Conservation (phyloP, 345 rosid species). For the Melastoma malabathricum region DNA sequence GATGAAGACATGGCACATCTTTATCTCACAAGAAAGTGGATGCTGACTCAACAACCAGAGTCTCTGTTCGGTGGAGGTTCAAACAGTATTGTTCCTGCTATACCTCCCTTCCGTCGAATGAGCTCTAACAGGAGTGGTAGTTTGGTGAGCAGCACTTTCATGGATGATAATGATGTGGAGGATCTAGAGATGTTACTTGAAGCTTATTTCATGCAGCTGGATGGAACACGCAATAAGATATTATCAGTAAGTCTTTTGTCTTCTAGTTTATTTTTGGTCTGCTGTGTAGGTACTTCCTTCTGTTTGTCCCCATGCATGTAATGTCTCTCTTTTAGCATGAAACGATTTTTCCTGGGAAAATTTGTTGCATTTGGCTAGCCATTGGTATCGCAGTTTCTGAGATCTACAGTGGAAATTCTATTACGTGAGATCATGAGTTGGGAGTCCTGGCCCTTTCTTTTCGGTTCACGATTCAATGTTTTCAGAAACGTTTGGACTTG, state of each 20-base stretch:
- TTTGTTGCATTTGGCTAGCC: no score
- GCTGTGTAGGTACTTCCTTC: no score
- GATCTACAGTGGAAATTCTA: no score
- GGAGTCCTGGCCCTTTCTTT: no score
- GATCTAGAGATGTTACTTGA: constrained; percentile 90
- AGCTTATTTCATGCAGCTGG: constrained; percentile 92
- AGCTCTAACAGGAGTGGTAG: constrained; percentile 56
- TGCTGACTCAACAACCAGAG: constrained; percentile 64
- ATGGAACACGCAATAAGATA: constrained; percentile 86
- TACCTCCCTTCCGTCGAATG: constrained; percentile 24
- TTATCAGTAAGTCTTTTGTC: constrained; percentile 46
- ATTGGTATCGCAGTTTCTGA: no score
- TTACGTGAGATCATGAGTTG: no score
- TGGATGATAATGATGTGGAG: constrained; percentile 58
- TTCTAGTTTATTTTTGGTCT: not conserved
- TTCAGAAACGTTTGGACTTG: no score
- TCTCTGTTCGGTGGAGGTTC: constrained; percentile 28
- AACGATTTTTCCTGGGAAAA: no score
- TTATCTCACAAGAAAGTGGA: constrained; percentile 70
- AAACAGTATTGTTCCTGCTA: constrained; percentile 20
- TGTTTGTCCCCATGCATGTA: no score
- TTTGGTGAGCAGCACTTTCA: constrained; percentile 32
- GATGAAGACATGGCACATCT: constrained; percentile 82
- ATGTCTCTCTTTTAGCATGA: no score
- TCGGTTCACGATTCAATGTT: no score